Evolutionary conservation across 495 filamentous ascomycete genomes (phyloP), one percentile per base, ranked within the genome.

Genomic region (Amorphotheca resinae): DNA sequence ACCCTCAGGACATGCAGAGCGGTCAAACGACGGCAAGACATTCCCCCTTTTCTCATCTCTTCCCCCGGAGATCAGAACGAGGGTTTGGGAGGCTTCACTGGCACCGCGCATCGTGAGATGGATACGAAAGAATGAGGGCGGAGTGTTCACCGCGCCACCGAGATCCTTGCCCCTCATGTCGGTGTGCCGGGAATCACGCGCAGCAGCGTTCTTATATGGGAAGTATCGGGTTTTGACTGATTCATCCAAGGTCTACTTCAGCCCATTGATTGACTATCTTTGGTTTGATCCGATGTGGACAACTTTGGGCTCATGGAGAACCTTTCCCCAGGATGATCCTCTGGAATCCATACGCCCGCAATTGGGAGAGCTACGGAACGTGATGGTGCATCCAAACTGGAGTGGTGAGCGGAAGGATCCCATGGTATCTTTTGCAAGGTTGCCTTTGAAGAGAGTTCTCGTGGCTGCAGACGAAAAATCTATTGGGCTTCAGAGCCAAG

Each of bases 31-130:
- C n/a, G n/a, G n/a, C n/a, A n/a, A n/a, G n/a, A n/a, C n/a, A n/a
- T 85, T 87, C 56, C 80, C 80, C 33, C 28, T 35, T 31, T 47
- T 47, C 22, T 18, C 23, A 12, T 4, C 26, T 4, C 28, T 52
- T 3, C 49, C 44, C 7, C n/a, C 31, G 23, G 51, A 54, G 20
- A 34, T 54, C 11, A 37, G 51, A 6, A 25, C 31, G 22, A 26
- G 33, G 33, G 47, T 54, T 12, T 54, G 51, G 51, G 33, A 38
- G 17, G 23, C 23, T 9, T 31, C 51, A 22, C 33, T 54, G 4
- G 42, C 33, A 32, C 46, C 46, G 28, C 39, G 42, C 3, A 50
- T 49, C 15, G 18, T 54, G 31, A 44, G 44, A 42, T 54, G 50
- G 40, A 42, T 23, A 8, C 45, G 45, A 22, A 34, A 18, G 4